Evolutionary conservation across 805 yeast species (phyloP).

Genomic region (Pichia scutulata): DNA sequence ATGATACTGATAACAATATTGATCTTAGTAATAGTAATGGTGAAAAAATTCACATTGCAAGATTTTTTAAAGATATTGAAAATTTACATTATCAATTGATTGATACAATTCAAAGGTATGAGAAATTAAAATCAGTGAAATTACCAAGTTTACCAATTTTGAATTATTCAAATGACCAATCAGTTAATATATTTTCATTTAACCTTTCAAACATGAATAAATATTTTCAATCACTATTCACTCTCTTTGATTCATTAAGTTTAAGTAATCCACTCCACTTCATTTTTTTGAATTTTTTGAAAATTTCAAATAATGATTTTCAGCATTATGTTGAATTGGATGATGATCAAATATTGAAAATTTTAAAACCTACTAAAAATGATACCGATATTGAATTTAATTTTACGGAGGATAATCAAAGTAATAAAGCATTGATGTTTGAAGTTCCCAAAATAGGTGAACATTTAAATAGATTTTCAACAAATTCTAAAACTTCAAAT

Average conservation of each 20-base stretch:
- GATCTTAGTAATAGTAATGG: constrained; percentile 11
- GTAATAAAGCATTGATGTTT: background rate
- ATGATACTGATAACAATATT: background rate
- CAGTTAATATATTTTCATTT: background rate
- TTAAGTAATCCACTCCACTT: background rate
- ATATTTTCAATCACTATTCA: constrained; percentile 30
- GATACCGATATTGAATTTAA: background rate
- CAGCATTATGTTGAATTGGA: constrained; percentile 26
- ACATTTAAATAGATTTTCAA: background rate
- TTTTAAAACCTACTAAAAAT: constrained; percentile 5
- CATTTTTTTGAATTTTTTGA: constrained; percentile 4
- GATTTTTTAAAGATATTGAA: constrained; percentile 44
- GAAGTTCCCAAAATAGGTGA: background rate
- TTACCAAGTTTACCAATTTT: background rate
- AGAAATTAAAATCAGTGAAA: background rate
- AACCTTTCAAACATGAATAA: constrained; percentile 28
- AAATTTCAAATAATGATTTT: constrained; percentile 13
- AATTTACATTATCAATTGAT: background rate
- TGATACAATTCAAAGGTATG: constrained; percentile 11
- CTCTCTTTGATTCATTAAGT: background rate
- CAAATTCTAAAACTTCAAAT: background rate
- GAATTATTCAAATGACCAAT: background rate
- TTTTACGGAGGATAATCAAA: background rate
- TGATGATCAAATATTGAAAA: constrained; percentile 10
- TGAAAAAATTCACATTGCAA: constrained; percentile 33